phyloP scores from a whole-genome alignment of 176 grass and related monocot genomes.

The Tillandsia fasciculata region DNA sequence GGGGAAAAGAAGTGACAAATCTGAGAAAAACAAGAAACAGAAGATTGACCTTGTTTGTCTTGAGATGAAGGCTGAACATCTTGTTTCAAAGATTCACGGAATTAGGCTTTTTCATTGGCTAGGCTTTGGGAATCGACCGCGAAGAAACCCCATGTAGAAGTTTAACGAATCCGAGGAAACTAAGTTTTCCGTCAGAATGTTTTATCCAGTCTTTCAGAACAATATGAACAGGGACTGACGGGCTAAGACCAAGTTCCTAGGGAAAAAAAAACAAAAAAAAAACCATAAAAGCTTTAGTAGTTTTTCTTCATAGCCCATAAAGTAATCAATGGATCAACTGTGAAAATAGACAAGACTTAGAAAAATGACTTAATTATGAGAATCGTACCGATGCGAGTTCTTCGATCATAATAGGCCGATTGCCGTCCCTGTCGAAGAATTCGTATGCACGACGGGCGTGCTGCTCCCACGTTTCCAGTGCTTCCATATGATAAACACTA shows the following conservation, averaged over 20 bases:
- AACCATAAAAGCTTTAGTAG: background rate
- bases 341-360: background rate
- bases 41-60: background rate
- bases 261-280: background rate
- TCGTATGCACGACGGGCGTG: constrained; percentile 39
- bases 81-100: background rate
- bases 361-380: no score
- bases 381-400: constrained; percentile 48
- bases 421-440: constrained; percentile 42
- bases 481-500: constrained; percentile 56
- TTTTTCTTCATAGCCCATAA: background rate
- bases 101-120: background rate
- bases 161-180: constrained; percentile 35
- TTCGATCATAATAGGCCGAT: constrained; percentile 41
- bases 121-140: constrained; percentile 17
- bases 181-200: constrained; percentile 37
- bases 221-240: constrained; percentile 34
- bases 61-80: background rate
- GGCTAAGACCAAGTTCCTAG: constrained; percentile 33
- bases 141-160: constrained; percentile 36
- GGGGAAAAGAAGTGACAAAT: background rate
- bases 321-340: background rate
- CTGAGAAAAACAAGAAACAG: background rate
- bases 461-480: constrained; percentile 36
- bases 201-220: constrained; percentile 35